These are phyloP conservation scores for Kockiozyma suomiensis DNA, from an alignment of 805 yeast genomes.

Conservation along the genomic window DNA sequence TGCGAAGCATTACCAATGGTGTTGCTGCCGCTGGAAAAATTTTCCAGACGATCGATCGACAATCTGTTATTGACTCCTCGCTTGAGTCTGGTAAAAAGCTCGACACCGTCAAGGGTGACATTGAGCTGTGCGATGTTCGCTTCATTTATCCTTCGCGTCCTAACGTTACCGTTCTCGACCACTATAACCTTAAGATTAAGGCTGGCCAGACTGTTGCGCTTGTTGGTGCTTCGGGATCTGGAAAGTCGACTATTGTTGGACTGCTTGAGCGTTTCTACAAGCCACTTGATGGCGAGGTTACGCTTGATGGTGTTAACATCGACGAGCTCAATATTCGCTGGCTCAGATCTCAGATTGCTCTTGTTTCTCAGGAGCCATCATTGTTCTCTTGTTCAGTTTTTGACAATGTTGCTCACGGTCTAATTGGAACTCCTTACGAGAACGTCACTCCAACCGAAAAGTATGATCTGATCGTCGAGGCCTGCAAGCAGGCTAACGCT, in stretches of 20 bases:
- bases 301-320: conserved; percentile 53
- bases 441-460: conserved; percentile 45
- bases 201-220: conserved; percentile 86
- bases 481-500: conserved; percentile 57
- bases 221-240: conserved; percentile 81
- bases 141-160: conserved; percentile 43
- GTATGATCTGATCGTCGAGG: conserved; percentile 46
- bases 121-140: conserved; percentile 36
- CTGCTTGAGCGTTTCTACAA: conserved; percentile 61
- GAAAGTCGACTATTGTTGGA: conserved; percentile 50
- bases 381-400: conserved; percentile 78
- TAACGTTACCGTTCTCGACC: conserved; percentile 38
- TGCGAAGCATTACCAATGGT: conserved; percentile 45
- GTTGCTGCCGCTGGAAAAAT: conserved; percentile 46
- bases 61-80: conserved; percentile 43
- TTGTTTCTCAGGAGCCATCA: conserved; percentile 60
- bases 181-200: conserved; percentile 48
- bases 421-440: conserved; percentile 44
- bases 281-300: conserved; percentile 53
- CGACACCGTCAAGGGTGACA: conserved; percentile 46
- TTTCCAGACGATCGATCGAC: conserved; percentile 47
- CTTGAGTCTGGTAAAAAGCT: conserved; percentile 36
- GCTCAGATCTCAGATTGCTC: conserved; percentile 58
- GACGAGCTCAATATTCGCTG: conserved; percentile 53
- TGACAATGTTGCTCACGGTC: conserved; percentile 80